phyloP scores from a whole-genome alignment of 2,329 filamentous ascomycete genomes.

The Boeremia exigua region DNA sequence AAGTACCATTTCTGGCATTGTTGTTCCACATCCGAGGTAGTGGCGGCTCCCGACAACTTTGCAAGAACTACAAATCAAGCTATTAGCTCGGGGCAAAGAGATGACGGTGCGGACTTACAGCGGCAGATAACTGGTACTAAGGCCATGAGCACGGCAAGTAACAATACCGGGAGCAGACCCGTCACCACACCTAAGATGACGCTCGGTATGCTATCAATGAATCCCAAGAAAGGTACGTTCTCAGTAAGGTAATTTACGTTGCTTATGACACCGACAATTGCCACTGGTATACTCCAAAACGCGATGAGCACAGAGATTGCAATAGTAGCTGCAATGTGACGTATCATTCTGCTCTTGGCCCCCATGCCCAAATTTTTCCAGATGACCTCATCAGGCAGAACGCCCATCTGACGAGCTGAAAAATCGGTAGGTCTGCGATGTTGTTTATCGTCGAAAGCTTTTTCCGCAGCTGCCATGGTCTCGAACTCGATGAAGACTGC shows the following conservation, averaged over 20 bases:
- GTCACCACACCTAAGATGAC: neutral
- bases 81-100: neutral
- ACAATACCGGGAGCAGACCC: neutral
- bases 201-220: neutral
- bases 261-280: constrained; percentile 51
- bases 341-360: neutral
- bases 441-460: constrained; percentile 71
- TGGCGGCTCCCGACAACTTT: neutral
- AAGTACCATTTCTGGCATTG: neutral
- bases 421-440: constrained; percentile 66
- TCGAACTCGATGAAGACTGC: constrained; percentile 91
- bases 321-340: constrained; percentile 82
- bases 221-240: neutral
- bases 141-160: neutral
- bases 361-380: constrained; percentile 81
- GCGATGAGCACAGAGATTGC: constrained; percentile 79
- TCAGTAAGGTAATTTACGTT: neutral
- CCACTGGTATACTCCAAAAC: constrained; percentile 83
- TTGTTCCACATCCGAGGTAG: neutral
- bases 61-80: neutral
- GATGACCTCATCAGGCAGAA: constrained; percentile 78
- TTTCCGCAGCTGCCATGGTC: constrained; percentile 81
- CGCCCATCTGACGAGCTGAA: constrained; percentile 83
- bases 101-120: neutral
- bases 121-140: neutral